Evolutionary conservation across 225 moss, liverwort and hornwort species (phyloP), one percentile per base, ranked within the genome.

Genomic region (Sphagnum contortum): DNA sequence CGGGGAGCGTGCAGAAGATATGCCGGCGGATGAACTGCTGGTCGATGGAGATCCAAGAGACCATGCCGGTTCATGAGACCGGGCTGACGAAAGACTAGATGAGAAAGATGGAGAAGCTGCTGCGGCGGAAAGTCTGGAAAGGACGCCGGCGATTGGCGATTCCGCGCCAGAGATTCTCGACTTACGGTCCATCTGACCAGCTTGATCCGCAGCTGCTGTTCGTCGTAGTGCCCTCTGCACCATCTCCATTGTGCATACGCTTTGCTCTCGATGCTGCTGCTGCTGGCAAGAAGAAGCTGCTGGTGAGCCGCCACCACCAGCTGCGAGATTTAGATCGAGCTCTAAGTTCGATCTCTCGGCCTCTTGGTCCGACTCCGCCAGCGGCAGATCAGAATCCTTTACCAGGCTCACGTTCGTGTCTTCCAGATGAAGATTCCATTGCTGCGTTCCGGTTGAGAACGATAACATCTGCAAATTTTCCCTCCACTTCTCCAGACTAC

Each of bases 211-310:
- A 66, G 77, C 77, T 0, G 80, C 75, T 5, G 75, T 29, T 29
- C 29, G 62, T 63, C 75, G 73, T 57, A 84, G 55, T 4, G 84
- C 84, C 55, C 69, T 60, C 73, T 81, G 70, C 50, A 84, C 84
- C 84, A 84, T 84, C 64, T 81, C 80, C 84, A 84, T 78, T 8
- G 80, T 84, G 49, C 84, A 84, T 45, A 84, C 80, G 47, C 14
- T 47, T 53, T 77, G 75, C 44, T 80, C 75, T 44, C 60, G 48
- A 14, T 57, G 61, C 12, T 64, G 63, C 29, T 29, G 29, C 29
- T 29, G 29, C 0, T 29, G 29, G 29, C 29, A 29, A 29, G 29
- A 29, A 29, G 29, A 29, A 29, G 29, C 29, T 29, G 29, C 29
- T 29, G 29, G 29, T 10, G 48, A 49, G 53, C 0, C 72, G 67